A percentile compares a stretch with the other conserved stretches of the same genome.
Evolutionary conservation across 2,329 filamentous ascomycete genomes (phyloP).

Genomic region (Botrytis hyacinthi): DNA sequence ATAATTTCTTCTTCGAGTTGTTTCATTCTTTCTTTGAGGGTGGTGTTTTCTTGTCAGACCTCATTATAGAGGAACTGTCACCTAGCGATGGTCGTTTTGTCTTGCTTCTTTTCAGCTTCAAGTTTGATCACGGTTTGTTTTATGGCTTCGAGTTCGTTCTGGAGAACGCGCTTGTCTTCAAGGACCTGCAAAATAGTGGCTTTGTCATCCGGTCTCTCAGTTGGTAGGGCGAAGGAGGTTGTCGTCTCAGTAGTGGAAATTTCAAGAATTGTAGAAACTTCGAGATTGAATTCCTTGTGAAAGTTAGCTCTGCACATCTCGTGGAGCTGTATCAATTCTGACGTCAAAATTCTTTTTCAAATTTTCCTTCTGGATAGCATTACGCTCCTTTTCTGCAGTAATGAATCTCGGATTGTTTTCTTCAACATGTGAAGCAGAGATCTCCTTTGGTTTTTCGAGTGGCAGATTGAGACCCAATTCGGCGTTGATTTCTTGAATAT

Average conservation of each 20-base stretch:
- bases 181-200: neutral
- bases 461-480: neutral
- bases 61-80: accelerated
- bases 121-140: neutral
- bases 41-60: neutral
- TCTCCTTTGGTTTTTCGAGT: neutral
- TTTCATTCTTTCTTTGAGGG: neutral
- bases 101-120: neutral
- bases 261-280: neutral
- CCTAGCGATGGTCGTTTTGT: neutral
- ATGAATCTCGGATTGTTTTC: neutral
- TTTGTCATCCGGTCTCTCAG: neutral
- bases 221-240: too few relatives aligned
- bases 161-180: neutral
- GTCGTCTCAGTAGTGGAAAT: too few relatives aligned
- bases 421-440: neutral
- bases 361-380: neutral
- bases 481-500: neutral
- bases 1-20: too few relatives aligned
- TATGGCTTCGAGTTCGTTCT: neutral
- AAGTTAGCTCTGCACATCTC: neutral
- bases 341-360: neutral
- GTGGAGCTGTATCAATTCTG: neutral
- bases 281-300: neutral
- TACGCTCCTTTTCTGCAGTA: accelerated